Conservation (phyloP, 305 asterid genomes). For the Rubia tinctorum region DNA sequence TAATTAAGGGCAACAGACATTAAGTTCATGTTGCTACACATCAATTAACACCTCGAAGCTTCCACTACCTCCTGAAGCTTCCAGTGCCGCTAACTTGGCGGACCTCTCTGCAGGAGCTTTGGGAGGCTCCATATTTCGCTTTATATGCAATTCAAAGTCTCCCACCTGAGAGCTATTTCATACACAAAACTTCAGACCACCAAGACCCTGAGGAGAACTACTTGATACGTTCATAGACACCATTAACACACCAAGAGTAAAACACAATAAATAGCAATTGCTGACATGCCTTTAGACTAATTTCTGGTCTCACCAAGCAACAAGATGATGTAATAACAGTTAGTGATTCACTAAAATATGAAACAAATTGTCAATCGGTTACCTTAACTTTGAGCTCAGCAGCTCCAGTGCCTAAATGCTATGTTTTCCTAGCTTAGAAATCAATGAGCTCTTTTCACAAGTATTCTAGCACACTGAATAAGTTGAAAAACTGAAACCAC, state of each 20-base stretch:
- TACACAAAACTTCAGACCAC: background rate
- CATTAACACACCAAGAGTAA: background rate
- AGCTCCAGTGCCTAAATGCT: constrained; percentile 35
- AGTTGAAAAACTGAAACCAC: background rate
- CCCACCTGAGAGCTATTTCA: constrained; percentile 44
- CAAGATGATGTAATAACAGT: background rate
- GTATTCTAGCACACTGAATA: background rate
- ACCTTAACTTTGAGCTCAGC: constrained; percentile 88
- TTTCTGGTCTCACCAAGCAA: background rate
- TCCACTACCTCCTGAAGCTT: constrained; percentile 64
- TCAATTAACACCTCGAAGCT: no score
- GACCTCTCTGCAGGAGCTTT: constrained; percentile 47
- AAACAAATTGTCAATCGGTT: constrained; percentile 6
- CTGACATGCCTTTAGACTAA: background rate
- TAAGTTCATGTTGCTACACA: no score
- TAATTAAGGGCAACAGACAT: no score
- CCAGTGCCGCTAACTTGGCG: constrained; percentile 63
- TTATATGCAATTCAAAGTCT: constrained; percentile 68
- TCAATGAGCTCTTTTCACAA: background rate
- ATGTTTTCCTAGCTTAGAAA: background rate
- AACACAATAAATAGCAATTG: background rate
- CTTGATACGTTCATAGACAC: background rate
- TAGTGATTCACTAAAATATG: background rate
- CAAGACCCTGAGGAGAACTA: background rate
- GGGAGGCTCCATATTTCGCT: constrained; percentile 51